Conservation (phyloP, 352 stramenopile genomes). For the Globisporangium yorkense region DNA sequence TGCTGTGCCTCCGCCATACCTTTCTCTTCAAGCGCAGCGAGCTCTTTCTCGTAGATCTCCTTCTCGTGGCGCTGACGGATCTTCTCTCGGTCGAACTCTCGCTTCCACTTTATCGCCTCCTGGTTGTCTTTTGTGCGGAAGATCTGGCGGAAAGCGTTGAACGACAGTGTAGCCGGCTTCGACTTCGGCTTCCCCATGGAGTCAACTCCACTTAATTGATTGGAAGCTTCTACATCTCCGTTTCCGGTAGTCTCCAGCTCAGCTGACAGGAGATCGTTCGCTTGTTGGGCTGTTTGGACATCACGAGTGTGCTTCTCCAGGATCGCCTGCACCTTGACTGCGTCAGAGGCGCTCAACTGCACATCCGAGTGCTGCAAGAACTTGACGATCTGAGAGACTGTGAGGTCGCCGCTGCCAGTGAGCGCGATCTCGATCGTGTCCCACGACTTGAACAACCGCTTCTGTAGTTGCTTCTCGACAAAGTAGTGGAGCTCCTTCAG, state of each 20-base stretch:
- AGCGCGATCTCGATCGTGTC: constrained; percentile 72
- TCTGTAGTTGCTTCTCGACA: constrained; percentile 59
- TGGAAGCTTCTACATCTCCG: background rate
- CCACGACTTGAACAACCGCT: constrained; percentile 60
- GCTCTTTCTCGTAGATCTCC: constrained; percentile 61
- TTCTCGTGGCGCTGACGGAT: constrained; percentile 48
- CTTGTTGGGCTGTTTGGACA: background rate
- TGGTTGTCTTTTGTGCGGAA: constrained; percentile 52
- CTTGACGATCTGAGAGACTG: constrained; percentile 55
- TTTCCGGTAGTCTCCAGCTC: background rate
- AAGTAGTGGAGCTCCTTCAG: constrained; percentile 61
- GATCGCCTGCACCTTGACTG: constrained; percentile 49
- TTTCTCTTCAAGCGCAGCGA: constrained; percentile 64
- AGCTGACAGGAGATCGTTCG: background rate
- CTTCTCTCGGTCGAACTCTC: constrained; percentile 69
- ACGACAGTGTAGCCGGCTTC: constrained; percentile 37
- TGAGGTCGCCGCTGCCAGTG: constrained; percentile 58
- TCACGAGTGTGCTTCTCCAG: constrained; percentile 36
- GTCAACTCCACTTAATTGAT: background rate
- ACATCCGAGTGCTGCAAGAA: constrained; percentile 67
- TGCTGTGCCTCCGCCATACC: constrained; percentile 12
- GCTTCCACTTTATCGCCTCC: constrained; percentile 47
- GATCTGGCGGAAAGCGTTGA: constrained; percentile 51
- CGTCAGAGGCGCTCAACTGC: constrained; percentile 47
- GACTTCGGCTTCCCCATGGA: background rate